Evolutionary conservation across 805 yeast genomes (phyloP), one percentile per base, ranked within the genome.

Genomic region (Ogataea parapolymorpha): DNA sequence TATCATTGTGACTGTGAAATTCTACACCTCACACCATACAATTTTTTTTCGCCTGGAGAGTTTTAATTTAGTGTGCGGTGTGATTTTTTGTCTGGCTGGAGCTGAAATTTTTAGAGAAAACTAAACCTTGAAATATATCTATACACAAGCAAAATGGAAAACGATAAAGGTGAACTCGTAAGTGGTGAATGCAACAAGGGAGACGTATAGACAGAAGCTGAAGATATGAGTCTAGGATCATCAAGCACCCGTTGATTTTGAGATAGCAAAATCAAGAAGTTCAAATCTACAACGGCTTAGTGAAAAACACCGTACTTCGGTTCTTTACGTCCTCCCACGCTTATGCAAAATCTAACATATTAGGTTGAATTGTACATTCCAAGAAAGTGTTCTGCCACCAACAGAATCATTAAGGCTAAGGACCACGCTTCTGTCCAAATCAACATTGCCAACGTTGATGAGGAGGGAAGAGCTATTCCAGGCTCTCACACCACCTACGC

Each of bases 301-400:
- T 7, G 8, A 7, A 20, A 7, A 20, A 2, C 22, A 7, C 22
- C 9, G 7, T 20, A 20, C 6, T 7, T 20, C 22, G 6, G 22
- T 20, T 20, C 10, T 6, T 7, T 6, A 20, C 22, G 10, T 20
- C 22, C 22, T 2, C 22, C 22, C 22, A 20, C 9, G 22, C 9
- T 7, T 20, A 6, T 7, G 10, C 9, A 12, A 25, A 24, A 2
- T 33, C 42, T 39, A 39, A 39, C 42, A 32, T 20, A 11, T 5
- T 62, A 87, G 97, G 97, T 93, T 76, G 99, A 93, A 84, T 89
- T 93, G 77, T 93, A 93, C 95, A 95, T 91, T 76, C 99, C 99
- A 81, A 88, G 99, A 85, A 93, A 93, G 82, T 93, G 99, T 83
- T 93, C 99, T 77, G 99, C 99, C 70, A 89, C 99, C 77, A 90